Percentiles rank a stretch among this genome's conserved stretches.
Evolutionary conservation across 2,329 filamentous ascomycete genomes (phyloP).

Genomic region (Tolypocladium amazonense): DNA sequence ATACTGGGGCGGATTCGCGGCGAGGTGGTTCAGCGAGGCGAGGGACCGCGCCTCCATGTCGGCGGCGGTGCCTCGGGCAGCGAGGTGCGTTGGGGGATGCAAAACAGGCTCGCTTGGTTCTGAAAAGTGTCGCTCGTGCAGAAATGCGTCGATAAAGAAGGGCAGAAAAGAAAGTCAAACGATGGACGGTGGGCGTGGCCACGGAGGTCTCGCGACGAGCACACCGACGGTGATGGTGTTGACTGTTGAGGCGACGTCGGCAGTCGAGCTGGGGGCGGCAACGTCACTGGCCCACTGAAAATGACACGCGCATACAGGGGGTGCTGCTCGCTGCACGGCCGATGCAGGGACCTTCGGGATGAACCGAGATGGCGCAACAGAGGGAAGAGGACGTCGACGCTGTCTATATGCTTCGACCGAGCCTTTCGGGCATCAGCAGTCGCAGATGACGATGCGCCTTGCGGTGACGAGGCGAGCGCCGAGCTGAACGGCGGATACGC

Average conservation of each 20-base stretch:
- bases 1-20: constrained; percentile 78
- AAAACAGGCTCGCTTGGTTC: neutral
- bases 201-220: neutral
- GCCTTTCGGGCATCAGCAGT: neutral
- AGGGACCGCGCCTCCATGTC: constrained; percentile 72
- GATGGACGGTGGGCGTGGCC: neutral
- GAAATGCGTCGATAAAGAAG: neutral
- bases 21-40: constrained; percentile 66
- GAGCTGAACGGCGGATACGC: neutral
- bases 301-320: neutral
- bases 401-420: neutral
- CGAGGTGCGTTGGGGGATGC: neutral
- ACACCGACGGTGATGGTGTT: neutral
- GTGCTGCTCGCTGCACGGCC: neutral
- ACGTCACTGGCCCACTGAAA: neutral
- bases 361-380: neutral
- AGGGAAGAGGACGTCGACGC: neutral
- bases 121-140: neutral
- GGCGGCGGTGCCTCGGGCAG: neutral
- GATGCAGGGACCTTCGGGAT: neutral
- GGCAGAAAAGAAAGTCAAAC: neutral
- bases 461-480: neutral
- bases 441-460: neutral
- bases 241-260: neutral
- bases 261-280: neutral